Base-by-base conservation (phyloP, 495 filamentous ascomycete genomes). In the Chaetomidium leptoderma region DNA sequence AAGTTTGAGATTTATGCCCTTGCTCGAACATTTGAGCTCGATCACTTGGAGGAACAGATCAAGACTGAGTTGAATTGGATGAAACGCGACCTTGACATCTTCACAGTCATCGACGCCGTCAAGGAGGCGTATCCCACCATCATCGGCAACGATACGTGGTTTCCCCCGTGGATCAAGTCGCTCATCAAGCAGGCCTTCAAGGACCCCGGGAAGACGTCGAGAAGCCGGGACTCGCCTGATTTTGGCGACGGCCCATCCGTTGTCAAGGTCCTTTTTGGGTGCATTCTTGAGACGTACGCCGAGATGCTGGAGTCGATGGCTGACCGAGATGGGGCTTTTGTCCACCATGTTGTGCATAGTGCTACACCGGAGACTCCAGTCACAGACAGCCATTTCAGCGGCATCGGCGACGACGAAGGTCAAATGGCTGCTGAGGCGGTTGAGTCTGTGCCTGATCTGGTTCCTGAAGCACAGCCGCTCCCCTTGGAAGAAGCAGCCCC, bases 91-190 rank as follows among this genome's bases (percentile, higher is more conserved):
- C 30, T 63, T 21, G 59, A 63, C 6, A 26, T 61, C 2, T 64
- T 46, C 0, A 54, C 63, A 8, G 40, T 70, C 10, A 45, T 70
- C 24, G 63, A 67, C 24, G 19, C 50, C 19, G 50, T 63, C 40
- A 53, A 57, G 23, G 51, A 53, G 24, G 42, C 29, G 0, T 61
- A 62, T 13, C 59, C 67, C 7, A 24, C 23, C 1, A 51, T 59
- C 1, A 42, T 43, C 36, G 52, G 48, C 32, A 43, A 60, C 29
- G 67, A 66, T 27, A 10, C 26, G 2, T 70, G 67, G 67, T 53
- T 70, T 30, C 51, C 40, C 16, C 32, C 4, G 3, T 65, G 58
- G 44, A 42, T 68, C 51, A 62, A 52, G 37, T 45, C 55, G 24
- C 42, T 40, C 37, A 36, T 67, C 23, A 63, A 62, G 48, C 32